Base-by-base conservation (phyloP, 305 asterid species). In the Fraxinus sp. region DNA sequence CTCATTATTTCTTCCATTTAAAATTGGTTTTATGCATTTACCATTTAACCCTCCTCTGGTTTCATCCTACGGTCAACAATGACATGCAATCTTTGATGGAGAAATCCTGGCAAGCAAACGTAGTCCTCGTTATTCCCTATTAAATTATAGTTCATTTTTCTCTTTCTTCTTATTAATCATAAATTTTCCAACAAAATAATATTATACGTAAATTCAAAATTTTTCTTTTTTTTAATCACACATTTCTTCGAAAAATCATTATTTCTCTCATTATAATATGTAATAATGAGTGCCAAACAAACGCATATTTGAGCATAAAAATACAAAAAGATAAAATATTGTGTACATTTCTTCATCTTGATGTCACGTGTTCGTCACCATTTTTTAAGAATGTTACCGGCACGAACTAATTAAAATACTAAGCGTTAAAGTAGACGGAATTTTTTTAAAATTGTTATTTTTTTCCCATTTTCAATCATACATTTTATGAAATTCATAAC, bases 31-130 rank as follows among this genome's bases (percentile, higher is more conserved):
- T 41, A 9, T 9, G 14, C 9, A 41, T 9, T 41, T 41, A 41
- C 49, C 49, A 55, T 55, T n/a, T n/a, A 55, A 14, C 66, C 64
- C 6, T 55, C 22, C 66, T 55, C 22, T n/a, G 26, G 3, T 5
- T 74, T 20, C 79, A 76, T 76, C 66, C 62, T 1, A 24, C 79
- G 64, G 64, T 76, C 79, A 35, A 73, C 14, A 7, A 22, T 62
- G 71, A 18, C 13, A 7, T 22, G 71, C 33, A 62, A 22, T 62
- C 33, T 18, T 18, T 62, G 71, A 62, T 62, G 71, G 16, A 8
- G 33, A 62, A 62, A 62, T 62, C 71, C 8, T 22, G 71, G 71
- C 71, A 3, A 3, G 33, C 71, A 62, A 8, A 62, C 30, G 24
- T 62, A 30, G 30, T 28, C 30, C 30, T 33, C 36, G 3, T 33